These are phyloP conservation scores for Guyanaporus albipodus DNA, from an alignment of 768 basidiomycete species.

Conservation along the genomic window DNA sequence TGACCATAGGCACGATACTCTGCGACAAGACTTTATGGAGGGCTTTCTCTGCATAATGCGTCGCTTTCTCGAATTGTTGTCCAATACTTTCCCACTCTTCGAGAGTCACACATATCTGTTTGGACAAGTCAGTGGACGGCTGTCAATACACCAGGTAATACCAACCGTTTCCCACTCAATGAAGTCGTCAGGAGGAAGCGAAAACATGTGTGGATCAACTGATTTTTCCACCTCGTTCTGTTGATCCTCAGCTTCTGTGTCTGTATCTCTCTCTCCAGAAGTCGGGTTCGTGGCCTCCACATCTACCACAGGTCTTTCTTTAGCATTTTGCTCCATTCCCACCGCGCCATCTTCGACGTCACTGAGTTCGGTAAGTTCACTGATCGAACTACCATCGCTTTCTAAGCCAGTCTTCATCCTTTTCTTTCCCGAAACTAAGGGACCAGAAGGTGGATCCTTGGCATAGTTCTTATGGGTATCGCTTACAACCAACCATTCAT, in stretches of 20 bases:
- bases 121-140: neutral
- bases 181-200: conserved; percentile 47
- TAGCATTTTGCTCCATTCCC: conserved; percentile 11
- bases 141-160: conserved; percentile 3
- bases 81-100: conserved; percentile 83
- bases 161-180: conserved; percentile 91
- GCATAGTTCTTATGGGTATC: conserved; percentile 15
- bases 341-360: conserved; percentile 37
- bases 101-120: conserved; percentile 76
- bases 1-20: conserved; percentile 67
- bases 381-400: conserved; percentile 57
- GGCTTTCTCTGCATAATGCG: conserved; percentile 77
- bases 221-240: neutral
- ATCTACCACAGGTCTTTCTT: neutral
- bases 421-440: conserved; percentile 10
- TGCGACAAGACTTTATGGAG: conserved; percentile 66
- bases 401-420: conserved; percentile 52
- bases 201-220: conserved; percentile 1
- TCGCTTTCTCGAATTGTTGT: conserved; percentile 69
- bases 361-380: conserved; percentile 73
- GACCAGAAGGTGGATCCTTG: conserved; percentile 10
- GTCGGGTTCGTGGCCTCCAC: conserved; percentile 1
- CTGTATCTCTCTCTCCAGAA: neutral
- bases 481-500: conserved; percentile 53
- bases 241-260: conserved; percentile 4